Conservation (phyloP, 768 basidiomycete species). For the Suillus decipiens region DNA sequence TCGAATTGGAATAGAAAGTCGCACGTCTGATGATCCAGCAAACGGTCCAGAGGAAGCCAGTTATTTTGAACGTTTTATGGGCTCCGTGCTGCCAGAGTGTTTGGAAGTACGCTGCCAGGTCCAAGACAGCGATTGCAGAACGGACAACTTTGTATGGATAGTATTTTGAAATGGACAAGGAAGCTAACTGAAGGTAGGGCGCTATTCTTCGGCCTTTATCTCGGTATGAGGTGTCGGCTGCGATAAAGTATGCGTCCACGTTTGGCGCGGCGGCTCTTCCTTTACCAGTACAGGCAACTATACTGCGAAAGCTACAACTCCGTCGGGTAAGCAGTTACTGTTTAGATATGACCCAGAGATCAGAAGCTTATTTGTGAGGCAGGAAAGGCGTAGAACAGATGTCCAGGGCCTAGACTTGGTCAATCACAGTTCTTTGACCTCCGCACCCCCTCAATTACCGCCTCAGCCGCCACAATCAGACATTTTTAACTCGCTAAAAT, state of each 20-base stretch:
- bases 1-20: slow-evolving; percentile 11
- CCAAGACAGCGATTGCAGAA: not conserved
- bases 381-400: slow-evolving; percentile 25
- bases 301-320: slow-evolving; percentile 48
- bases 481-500: slow-evolving; percentile 53
- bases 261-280: slow-evolving; percentile 17
- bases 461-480: slow-evolving; percentile 29
- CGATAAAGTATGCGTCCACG: slow-evolving; percentile 31
- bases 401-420: slow-evolving; percentile 10
- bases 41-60: not conserved
- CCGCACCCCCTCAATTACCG: slow-evolving; percentile 33
- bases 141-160: not conserved
- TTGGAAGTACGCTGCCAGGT: slow-evolving; percentile 27
- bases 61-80: slow-evolving; percentile 37
- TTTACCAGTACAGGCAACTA: slow-evolving; percentile 35
- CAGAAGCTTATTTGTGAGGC: slow-evolving; percentile 3
- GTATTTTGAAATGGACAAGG: not conserved
- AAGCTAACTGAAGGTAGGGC: slow-evolving; percentile 26
- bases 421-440: slow-evolving; percentile 14
- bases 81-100: slow-evolving; percentile 35
- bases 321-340: slow-evolving; percentile 28
- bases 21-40: not conserved
- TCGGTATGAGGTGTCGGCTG: slow-evolving; percentile 39
- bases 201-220: slow-evolving; percentile 42
- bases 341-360: not conserved